These are phyloP conservation scores for Populus deltoides DNA, from an alignment of 345 rosid species.

Conservation along the genomic window DNA sequence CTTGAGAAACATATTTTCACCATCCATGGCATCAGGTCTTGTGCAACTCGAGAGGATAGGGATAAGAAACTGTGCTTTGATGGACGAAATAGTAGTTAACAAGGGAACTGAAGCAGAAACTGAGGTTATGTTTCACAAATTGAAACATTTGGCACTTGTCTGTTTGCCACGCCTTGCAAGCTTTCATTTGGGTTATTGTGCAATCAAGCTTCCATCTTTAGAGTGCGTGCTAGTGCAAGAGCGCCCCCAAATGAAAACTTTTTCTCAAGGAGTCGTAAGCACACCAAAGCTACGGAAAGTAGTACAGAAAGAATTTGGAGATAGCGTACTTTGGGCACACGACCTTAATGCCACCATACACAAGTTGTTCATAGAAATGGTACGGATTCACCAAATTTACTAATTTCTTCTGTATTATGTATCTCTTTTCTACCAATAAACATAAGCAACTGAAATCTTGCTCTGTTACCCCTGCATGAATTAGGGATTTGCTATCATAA, in stretches of 20 bases:
- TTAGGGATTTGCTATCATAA: no score
- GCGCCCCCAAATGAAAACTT: slow-evolving; percentile 12
- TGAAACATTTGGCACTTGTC: slow-evolving; percentile 7
- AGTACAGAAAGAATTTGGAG: background rate
- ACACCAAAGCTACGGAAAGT: slow-evolving; percentile 9
- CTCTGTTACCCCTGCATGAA: no score
- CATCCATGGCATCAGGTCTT: background rate
- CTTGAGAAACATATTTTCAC: background rate
- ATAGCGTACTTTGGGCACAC: background rate
- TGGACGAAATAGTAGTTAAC: background rate
- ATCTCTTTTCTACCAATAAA: background rate
- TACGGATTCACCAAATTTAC: background rate
- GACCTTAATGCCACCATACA: background rate
- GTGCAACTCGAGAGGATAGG: background rate
- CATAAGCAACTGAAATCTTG: background rate
- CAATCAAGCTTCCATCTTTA: slow-evolving; percentile 9
- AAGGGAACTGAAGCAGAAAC: background rate
- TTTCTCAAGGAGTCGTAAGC: slow-evolving; percentile 19
- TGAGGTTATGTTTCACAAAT: slow-evolving; percentile 3
- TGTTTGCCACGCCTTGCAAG: slow-evolving; percentile 9
- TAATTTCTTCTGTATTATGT: background rate
- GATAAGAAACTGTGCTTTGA: background rate
- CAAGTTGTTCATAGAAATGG: background rate
- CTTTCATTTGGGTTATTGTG: background rate
- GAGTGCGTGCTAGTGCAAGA: slow-evolving; percentile 2